These are phyloP conservation scores for Penicillium turbatum DNA, from an alignment of 495 filamentous ascomycete genomes.

Conservation along the genomic window DNA sequence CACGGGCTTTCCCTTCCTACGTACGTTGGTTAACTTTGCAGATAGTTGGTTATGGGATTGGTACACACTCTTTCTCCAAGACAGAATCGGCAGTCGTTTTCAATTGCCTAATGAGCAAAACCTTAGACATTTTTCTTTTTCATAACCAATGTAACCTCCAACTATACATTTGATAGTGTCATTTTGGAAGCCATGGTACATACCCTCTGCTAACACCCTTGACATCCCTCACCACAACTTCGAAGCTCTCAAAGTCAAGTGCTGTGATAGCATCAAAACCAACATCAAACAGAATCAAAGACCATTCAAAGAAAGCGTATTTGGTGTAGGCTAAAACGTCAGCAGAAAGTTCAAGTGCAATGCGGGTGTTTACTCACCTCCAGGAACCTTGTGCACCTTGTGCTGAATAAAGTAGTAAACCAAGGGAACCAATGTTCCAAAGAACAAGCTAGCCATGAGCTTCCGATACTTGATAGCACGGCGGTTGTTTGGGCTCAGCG, in stretches of 20 bases:
- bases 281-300: conserved; percentile 90
- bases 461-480: conserved; percentile 86
- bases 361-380: conserved; percentile 60
- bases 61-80: conserved; percentile 82
- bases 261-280: conserved; percentile 95
- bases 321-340: conserved; percentile 81
- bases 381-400: conserved; percentile 90
- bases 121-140: conserved; percentile 39
- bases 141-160: conserved; percentile 33
- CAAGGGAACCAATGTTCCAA: conserved; percentile 83
- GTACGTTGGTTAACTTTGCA: conserved; percentile 34
- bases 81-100: conserved; percentile 68
- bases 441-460: conserved; percentile 78
- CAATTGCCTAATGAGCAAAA: conserved; percentile 47
- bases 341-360: background rate
- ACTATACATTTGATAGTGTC: conserved; percentile 54
- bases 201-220: conserved; percentile 97
- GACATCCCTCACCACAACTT: conserved; percentile 82
- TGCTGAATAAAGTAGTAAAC: conserved; percentile 99
- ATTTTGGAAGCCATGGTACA: conserved; percentile 95
- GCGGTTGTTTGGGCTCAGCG: conserved; percentile 80
- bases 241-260: conserved; percentile 88
- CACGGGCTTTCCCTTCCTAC: conserved; percentile 72
- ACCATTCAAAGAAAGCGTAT: conserved; percentile 98
- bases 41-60: conserved; percentile 18